Conservation (phyloP, 345 rosid genomes). For the Eucalyptus sp. region DNA sequence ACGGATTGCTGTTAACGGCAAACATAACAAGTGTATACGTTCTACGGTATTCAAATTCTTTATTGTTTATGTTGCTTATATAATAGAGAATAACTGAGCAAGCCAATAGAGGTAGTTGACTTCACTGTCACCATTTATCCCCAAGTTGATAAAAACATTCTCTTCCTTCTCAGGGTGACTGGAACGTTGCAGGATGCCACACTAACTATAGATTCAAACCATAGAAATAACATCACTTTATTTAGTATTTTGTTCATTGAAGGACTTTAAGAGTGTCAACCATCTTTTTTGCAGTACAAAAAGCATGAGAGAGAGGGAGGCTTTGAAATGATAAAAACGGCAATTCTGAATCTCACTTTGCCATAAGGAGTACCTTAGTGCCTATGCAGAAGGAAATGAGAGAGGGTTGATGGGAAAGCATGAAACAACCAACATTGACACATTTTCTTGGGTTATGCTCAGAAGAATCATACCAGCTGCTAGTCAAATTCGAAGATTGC, state of each 20-base stretch:
- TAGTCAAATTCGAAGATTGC: background rate
- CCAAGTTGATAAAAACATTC: background rate
- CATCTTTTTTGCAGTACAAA: slow-evolving; percentile 37
- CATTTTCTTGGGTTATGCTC: slow-evolving; percentile 69
- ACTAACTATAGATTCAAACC: slow-evolving; percentile 57
- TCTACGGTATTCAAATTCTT: background rate
- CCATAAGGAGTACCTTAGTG: slow-evolving; percentile 69
- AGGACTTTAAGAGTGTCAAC: background rate
- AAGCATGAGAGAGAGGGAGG: slow-evolving; percentile 93
- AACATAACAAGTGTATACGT: background rate
- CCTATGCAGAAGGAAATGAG: slow-evolving; percentile 92
- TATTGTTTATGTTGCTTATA: background rate
- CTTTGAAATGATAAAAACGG: slow-evolving; percentile 72
- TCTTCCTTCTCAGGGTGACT: slow-evolving; percentile 49
- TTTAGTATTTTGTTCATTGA: background rate
- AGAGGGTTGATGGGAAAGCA: slow-evolving; percentile 91
- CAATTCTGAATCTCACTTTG: slow-evolving; percentile 77
- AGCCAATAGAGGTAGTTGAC: slow-evolving; percentile 60
- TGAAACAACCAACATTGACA: slow-evolving; percentile 75
- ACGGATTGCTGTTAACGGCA: background rate
- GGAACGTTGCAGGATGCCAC: slow-evolving; percentile 99
- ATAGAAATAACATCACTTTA: background rate
- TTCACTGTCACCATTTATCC: background rate
- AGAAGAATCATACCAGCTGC: background rate
- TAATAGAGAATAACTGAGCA: slow-evolving; percentile 90